Base-by-base conservation (phyloP, 768 basidiomycete species). In the Russula sp. region DNA sequence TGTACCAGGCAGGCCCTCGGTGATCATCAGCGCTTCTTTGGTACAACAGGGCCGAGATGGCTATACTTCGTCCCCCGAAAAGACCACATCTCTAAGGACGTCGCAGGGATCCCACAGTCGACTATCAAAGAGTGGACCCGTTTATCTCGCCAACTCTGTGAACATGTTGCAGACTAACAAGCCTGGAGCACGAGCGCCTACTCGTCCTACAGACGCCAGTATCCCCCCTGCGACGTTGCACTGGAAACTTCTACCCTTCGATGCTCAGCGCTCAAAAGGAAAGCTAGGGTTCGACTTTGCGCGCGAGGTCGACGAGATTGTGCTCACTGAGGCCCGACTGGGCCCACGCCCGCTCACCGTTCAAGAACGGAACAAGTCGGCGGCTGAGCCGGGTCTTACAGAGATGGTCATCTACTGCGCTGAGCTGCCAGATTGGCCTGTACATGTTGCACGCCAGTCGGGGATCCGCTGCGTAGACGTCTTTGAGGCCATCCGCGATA, bases 391-490 rank as follows among this genome's bases (percentile, higher is more conserved):
- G 32, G 68, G 68, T 40, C 61, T 83, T 59, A 77, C 75, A 4
- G 78, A 82, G 61, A 84, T 85, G 77, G 71, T 74, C 62, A 80
- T 86, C 69, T 64, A 72, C 20, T 80, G 81, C 64, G 71, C 63
- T n/a, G 70, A 69, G 42, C 75, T 76, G 72, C 73, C 75, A 14
- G 69, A 70, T 40, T 78, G 77, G 76, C 73, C 73, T 6, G 73
- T 84, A 44, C 66, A 77, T 57, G 77, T 84, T 61, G 75, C 76
- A 53, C 76, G 78, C 42, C 55, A 73, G 22, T 71, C 71, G 47
- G 80, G 80, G 13, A 75, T 87, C 59, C 73, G 79, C 14, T 81
- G 83, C 67, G 76, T 80, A 27, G 85, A 88, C 56, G 78, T 88
- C 39, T 84, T 86, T 69, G 71, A 79, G 58, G 81, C 78, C 10